phyloP scores from a whole-genome alignment of 257 asterid genomes.

The Ligustrum vulgare region DNA sequence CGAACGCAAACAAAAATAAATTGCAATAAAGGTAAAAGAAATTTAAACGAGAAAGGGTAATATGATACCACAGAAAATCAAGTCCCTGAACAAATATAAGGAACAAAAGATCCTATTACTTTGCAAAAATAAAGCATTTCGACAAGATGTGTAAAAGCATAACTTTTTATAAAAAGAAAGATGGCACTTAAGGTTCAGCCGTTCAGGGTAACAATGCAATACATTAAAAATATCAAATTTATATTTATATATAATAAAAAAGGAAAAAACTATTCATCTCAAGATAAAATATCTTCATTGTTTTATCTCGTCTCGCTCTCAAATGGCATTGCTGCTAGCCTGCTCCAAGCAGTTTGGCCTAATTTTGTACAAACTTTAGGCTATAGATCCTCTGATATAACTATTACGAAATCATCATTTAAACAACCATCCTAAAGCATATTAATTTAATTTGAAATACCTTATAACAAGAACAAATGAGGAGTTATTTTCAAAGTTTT shows the following conservation, averaged over 20 bases:
- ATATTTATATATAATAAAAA: no score
- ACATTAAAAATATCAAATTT: not conserved
- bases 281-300: not conserved
- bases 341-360: slow-evolving; percentile 7
- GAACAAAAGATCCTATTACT: not conserved
- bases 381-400: slow-evolving; percentile 8
- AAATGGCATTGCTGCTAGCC: not conserved
- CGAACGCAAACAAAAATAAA: not conserved
- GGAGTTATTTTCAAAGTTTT: not conserved
- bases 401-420: not conserved
- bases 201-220: not conserved
- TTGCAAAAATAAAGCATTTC: not conserved
- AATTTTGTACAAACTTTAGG: slow-evolving; percentile 4
- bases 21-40: not conserved
- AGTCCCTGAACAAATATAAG: not conserved
- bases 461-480: not conserved
- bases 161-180: slow-evolving; percentile 10
- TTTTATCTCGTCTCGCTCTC: slow-evolving; percentile 1
- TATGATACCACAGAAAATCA: not conserved
- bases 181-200: slow-evolving; percentile 6
- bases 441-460: not conserved
- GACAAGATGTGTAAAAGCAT: slow-evolving; percentile 1
- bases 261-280: slow-evolving; percentile 7
- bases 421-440: not conserved
- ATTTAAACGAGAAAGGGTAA: not conserved